Conservation (phyloP, 2,329 filamentous ascomycete species). For the Sphaerostilbella broomeana region DNA sequence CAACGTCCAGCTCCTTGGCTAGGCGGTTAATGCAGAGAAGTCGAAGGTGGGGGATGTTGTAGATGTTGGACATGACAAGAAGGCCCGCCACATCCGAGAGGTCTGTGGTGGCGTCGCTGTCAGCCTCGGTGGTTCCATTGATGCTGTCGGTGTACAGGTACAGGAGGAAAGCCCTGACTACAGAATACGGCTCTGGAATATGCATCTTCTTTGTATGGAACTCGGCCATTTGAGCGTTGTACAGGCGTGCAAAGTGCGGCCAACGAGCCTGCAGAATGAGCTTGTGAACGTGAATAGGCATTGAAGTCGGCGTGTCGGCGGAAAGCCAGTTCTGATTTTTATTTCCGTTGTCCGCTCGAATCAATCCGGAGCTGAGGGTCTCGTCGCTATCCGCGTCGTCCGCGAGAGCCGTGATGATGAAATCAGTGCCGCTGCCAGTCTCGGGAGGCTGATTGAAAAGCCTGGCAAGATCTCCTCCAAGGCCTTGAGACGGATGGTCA, state of each 20-base stretch:
- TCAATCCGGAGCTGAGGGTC: constrained; percentile 44
- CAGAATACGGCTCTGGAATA: constrained; percentile 90
- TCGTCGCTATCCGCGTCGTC: constrained; percentile 69
- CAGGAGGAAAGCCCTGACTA: constrained; percentile 90
- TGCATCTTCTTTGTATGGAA: constrained; percentile 97
- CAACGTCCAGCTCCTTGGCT: constrained; percentile 83
- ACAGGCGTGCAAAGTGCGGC: constrained; percentile 92
- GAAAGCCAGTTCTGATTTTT: constrained; percentile 51
- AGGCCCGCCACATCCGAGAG: constrained; percentile 87
- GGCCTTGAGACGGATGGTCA: constrained; percentile 55
- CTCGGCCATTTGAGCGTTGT: constrained; percentile 91
- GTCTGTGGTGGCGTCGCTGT: constrained; percentile 65
- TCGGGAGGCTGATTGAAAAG: constrained; percentile 86
- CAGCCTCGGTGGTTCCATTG: constrained; percentile 42
- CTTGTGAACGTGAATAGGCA: constrained; percentile 88
- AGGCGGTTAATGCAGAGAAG: constrained; percentile 87
- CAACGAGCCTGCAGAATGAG: constrained; percentile 91
- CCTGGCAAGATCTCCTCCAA: constrained; percentile 78
- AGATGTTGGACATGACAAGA: constrained; percentile 95
- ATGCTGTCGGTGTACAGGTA: constrained; percentile 97
- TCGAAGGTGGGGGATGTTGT: constrained; percentile 90
- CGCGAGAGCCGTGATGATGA: constrained; percentile 81
- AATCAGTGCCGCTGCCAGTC: constrained; percentile 79
- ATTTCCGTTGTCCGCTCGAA: constrained; percentile 37
- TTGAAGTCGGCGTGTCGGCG: constrained; percentile 60